Evolutionary conservation across 2,329 filamentous ascomycete species (phyloP).

Genomic region (Rhynchosporium secalis): DNA sequence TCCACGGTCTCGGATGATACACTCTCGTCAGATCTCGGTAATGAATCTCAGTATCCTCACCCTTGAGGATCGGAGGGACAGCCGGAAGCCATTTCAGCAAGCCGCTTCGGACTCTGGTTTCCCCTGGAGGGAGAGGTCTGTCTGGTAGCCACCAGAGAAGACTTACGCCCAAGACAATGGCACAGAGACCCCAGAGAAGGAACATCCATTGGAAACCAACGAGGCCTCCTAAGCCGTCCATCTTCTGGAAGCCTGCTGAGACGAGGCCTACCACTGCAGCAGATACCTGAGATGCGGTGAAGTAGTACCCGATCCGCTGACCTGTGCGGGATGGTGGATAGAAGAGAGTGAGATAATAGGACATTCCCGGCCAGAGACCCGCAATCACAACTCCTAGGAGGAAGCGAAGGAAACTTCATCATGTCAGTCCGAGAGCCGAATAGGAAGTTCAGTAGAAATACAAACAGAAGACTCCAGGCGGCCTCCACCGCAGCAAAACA

Average conservation of each 20-base stretch:
- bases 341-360: conserved; percentile 88
- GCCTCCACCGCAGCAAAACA: conserved; percentile 81
- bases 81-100: conserved; percentile 66
- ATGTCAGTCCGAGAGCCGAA: not conserved
- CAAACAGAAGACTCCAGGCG: conserved; percentile 70
- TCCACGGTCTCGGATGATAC: conserved; percentile 76
- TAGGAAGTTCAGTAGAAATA: conserved; percentile 8
- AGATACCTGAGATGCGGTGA: conserved; percentile 84
- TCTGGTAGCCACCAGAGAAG: conserved; percentile 92
- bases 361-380: conserved; percentile 92
- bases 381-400: conserved; percentile 85
- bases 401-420: conserved; percentile 68
- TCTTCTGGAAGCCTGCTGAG: conserved; percentile 86
- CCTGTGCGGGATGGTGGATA: conserved; percentile 85
- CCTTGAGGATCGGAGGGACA: conserved; percentile 69
- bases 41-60: conserved; percentile 77
- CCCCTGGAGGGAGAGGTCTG: conserved; percentile 73
- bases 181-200: conserved; percentile 77
- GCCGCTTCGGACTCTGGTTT: conserved; percentile 46
- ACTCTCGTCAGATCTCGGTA: conserved; percentile 81
- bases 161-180: conserved; percentile 67
- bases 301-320: conserved; percentile 87
- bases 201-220: conserved; percentile 94
- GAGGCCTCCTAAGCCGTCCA: conserved; percentile 75
- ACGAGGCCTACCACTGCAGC: conserved; percentile 87